Conservation (phyloP, 192 early-diverging fungal species). For the Spizellomyces sp. region DNA sequence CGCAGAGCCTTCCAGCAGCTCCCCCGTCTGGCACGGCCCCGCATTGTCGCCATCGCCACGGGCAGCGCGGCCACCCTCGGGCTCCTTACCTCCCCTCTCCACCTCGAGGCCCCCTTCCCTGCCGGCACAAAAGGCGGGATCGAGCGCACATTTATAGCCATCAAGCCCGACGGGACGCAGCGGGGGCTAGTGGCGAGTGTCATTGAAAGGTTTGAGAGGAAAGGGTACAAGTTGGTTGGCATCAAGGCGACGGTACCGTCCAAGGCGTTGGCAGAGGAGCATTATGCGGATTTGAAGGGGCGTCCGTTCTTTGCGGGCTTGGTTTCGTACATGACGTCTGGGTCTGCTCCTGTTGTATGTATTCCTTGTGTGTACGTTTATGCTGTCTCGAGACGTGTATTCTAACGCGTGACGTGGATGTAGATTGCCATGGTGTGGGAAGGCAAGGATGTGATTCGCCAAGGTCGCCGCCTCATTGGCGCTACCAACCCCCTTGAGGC, state of each 20-base stretch:
- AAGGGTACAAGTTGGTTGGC: slow-evolving; percentile 87
- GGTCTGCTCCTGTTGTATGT: slow-evolving; percentile 71
- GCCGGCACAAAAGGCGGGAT: slow-evolving; percentile 61
- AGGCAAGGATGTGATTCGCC: slow-evolving; percentile 68
- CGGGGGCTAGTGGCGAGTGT: slow-evolving; percentile 86
- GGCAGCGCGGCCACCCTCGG: too few relatives aligned
- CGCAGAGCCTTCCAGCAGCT: background rate
- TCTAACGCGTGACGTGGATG: background rate
- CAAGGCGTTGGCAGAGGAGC: slow-evolving; percentile 71
- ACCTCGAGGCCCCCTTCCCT: slow-evolving; percentile 29
- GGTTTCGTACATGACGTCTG: slow-evolving; percentile 91
- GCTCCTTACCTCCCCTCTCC: background rate
- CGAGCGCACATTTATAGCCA: slow-evolving; percentile 77
- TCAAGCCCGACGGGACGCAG: slow-evolving; percentile 63
- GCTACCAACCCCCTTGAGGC: slow-evolving; percentile 87
- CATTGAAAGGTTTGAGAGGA: slow-evolving; percentile 81
- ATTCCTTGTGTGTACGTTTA: background rate
- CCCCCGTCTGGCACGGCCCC: background rate
- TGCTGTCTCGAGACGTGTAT: background rate
- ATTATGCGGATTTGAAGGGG: slow-evolving; percentile 80
- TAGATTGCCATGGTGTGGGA: slow-evolving; percentile 33
- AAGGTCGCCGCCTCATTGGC: slow-evolving; percentile 86
- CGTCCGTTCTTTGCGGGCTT: slow-evolving; percentile 90
- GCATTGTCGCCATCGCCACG: too few relatives aligned
- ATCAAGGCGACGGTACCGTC: slow-evolving; percentile 73